These are phyloP conservation scores for Pseudogymnoascus sp. DNA, from an alignment of 2,329 filamentous ascomycete genomes.

Conservation along the genomic window DNA sequence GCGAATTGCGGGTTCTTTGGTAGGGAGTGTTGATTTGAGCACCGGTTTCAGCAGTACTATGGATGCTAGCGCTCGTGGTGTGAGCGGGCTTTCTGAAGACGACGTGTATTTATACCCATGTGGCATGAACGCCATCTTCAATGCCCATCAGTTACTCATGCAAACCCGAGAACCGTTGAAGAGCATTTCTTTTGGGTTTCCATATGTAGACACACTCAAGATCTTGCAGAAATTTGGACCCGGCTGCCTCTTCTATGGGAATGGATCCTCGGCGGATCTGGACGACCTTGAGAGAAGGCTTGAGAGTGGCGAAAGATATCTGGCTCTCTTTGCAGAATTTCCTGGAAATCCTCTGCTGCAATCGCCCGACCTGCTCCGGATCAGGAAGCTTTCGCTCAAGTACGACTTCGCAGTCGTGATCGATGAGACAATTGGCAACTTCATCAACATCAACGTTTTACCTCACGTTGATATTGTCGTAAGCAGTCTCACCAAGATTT, in stretches of 20 bases:
- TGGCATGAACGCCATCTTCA: constrained; percentile 95
- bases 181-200: constrained; percentile 92
- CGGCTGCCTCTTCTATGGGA: constrained; percentile 80
- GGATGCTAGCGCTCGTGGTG: constrained; percentile 42
- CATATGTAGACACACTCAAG: constrained; percentile 94
- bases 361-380: constrained; percentile 76
- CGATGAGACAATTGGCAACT: constrained; percentile 94
- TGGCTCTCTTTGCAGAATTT: constrained; percentile 89
- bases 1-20: constrained; percentile 80
- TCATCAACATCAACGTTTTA: constrained; percentile 89
- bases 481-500: constrained; percentile 92
- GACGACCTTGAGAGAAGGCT: constrained; percentile 73
- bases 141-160: constrained; percentile 68
- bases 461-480: constrained; percentile 86
- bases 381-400: constrained; percentile 67
- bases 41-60: constrained; percentile 45
- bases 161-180: constrained; percentile 54
- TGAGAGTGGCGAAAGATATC: constrained; percentile 62
- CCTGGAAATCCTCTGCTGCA: constrained; percentile 84
- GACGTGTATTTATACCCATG: constrained; percentile 85
- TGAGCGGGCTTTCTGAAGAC: constrained; percentile 64
- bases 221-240: constrained; percentile 91
- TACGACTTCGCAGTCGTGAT: constrained; percentile 87
- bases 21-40: constrained; percentile 58
- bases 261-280: constrained; percentile 66